Conservation (phyloP, 1,284 basidiomycete species). For the Tranzscheliella williamsii region DNA sequence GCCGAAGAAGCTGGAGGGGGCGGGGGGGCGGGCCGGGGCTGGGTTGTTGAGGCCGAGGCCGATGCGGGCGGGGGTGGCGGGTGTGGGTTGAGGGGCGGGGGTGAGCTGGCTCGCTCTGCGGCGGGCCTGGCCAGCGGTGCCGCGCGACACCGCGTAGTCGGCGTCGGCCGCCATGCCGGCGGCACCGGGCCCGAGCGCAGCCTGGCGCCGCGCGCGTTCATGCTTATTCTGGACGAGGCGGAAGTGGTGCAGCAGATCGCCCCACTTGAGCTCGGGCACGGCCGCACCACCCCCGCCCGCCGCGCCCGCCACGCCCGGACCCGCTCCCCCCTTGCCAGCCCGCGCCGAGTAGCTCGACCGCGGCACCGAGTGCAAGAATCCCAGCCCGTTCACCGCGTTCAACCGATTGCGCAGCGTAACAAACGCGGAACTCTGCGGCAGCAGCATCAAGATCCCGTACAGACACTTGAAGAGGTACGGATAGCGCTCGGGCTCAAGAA, state of each 20-base stretch:
- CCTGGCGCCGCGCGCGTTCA: constrained; percentile 42
- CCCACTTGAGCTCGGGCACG: constrained; percentile 52
- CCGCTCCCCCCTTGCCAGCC: constrained; percentile 2
- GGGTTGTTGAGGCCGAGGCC: too few species aligned
- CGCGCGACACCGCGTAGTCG: constrained; percentile 18
- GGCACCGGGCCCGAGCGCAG: constrained; percentile 6
- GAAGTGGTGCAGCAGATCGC: constrained; percentile 55
- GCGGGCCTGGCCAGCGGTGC: too few species aligned
- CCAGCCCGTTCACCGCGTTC: constrained; percentile 90
- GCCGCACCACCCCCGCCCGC: constrained; percentile 5
- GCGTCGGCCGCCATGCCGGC: constrained; percentile 3
- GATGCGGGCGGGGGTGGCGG: not conserved
- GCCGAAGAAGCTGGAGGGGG: constrained; percentile 31
- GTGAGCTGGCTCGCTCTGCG: too few species aligned
- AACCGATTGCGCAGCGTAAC: constrained; percentile 90
- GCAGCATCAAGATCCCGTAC: constrained; percentile 93
- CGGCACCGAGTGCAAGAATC: constrained; percentile 84
- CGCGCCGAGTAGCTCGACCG: constrained; percentile 61
- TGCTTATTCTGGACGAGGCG: constrained; percentile 53
- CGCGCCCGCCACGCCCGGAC: not conserved
- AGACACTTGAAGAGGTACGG: constrained; percentile 96
- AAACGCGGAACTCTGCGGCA: constrained; percentile 96
- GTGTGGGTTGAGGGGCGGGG: constrained; percentile 2
- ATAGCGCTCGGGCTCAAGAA: constrained; percentile 94
- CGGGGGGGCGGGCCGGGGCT: not conserved